Evolutionary conservation across 805 yeast genomes (phyloP), one percentile per base, ranked within the genome.

Genomic region (Naumovozyma dairenensis): DNA sequence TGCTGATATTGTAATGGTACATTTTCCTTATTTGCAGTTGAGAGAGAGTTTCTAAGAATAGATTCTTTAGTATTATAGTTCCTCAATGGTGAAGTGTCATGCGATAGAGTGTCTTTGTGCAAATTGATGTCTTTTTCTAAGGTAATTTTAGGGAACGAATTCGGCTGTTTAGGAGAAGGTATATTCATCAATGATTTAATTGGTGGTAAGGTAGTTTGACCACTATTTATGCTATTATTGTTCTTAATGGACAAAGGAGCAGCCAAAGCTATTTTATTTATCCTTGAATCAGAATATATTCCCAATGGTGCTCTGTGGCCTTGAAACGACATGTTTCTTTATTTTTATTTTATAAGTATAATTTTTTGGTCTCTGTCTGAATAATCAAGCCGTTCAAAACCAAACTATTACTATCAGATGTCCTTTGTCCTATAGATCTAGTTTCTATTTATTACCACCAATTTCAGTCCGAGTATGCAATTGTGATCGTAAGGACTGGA

Each of bases 231-330:
- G 13, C 13, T 12, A 12, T 12, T 12, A 19, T 21, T 28, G 10
- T 17, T 12, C 12, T 27, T 29, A 14, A 27, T 16, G 6, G 27
- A 29, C 16, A 19, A 36, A 4, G 27, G 34, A 7, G 38, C 27
- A 3, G 31, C 13, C 14, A 28, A 20, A 20, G 41, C 38, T 18
- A 47, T 34, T 29, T 39, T 45, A 42, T 51, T 51, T 26, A 51
- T 39, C 24, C 43, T 40, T 8, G 55, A 48, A 31, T 45, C 43
- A 8, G 59, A 40, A 25, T 46, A 45, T 32, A 44, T 56, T 22
- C 46, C 45, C 39, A 52, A 34, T 25, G 57, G 59, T 16, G 45
- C 34, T 35, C 59, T 43, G 20, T 40, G 45, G 19, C 22, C 35
- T 25, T 40, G 45, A 17, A 42, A 16, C 4, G 48, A 38, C 55